These are phyloP conservation scores for Globisporangium perplexum DNA, from an alignment of 352 stramenopile species.

Conservation along the genomic window DNA sequence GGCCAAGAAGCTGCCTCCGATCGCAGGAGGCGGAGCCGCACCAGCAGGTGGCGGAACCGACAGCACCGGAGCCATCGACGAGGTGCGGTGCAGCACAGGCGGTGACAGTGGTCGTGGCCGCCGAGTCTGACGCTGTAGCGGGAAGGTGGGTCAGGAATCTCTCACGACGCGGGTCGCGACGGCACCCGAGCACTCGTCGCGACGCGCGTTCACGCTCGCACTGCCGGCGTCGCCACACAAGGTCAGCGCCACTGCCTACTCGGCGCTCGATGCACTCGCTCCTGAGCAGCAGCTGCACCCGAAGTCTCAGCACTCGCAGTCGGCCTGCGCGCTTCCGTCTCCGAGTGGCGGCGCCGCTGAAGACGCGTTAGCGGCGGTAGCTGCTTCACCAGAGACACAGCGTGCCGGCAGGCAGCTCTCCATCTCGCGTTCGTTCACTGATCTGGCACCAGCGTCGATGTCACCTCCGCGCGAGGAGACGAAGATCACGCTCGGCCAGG, in stretches of 20 bases:
- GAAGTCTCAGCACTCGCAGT: not conserved
- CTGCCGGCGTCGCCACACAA: not conserved
- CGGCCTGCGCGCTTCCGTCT: not conserved
- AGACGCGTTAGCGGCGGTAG: not conserved
- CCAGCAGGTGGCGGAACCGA: not conserved
- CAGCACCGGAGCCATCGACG: not conserved
- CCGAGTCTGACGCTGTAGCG: not conserved
- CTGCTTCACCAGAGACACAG: not conserved
- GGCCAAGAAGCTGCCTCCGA: constrained; percentile 37
- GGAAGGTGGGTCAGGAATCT: not conserved
- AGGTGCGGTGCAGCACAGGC: not conserved
- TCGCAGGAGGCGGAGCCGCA: constrained; percentile 9
- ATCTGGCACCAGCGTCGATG: constrained; percentile 1
- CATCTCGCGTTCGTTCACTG: constrained; percentile 4
- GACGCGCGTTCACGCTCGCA: constrained; percentile 8
- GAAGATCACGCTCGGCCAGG: constrained; percentile 45
- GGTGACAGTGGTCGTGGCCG: too few relatives aligned
- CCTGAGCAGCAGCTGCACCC: not conserved
- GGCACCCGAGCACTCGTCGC: constrained; percentile 8
- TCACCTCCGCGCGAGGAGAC: constrained; percentile 35
- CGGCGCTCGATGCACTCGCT: not conserved
- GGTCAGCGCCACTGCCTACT: not conserved
- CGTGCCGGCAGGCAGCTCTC: constrained; percentile 2
- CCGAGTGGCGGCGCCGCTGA: not conserved
- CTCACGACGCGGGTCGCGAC: constrained; percentile 7